Evolutionary conservation across 768 basidiomycete species (phyloP).

Genomic region (Hydnum rufescens): DNA sequence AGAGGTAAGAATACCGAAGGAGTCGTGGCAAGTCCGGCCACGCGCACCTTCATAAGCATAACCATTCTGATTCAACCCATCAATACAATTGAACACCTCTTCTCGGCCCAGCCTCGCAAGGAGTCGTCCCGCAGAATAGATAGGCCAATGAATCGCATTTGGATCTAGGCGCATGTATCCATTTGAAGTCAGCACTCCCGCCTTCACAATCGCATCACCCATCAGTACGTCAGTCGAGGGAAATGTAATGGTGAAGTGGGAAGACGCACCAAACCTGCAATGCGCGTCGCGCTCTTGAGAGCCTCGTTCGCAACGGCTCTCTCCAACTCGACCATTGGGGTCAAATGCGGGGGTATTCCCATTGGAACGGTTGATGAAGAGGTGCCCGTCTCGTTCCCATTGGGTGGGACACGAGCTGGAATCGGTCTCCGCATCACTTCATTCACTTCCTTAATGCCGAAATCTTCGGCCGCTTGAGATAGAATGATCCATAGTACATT

Average conservation of each 20-base stretch:
- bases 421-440: slow-evolving; percentile 17
- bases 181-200: slow-evolving; percentile 66
- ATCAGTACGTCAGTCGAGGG: not conserved
- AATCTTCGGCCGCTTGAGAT: slow-evolving; percentile 60
- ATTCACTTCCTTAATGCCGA: slow-evolving; percentile 59
- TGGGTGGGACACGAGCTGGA: not conserved
- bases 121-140: slow-evolving; percentile 64
- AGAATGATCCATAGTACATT: not conserved
- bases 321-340: slow-evolving; percentile 40
- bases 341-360: slow-evolving; percentile 21
- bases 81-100: slow-evolving; percentile 68
- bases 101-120: slow-evolving; percentile 67
- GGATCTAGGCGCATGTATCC: slow-evolving; percentile 77
- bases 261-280: slow-evolving; percentile 59
- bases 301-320: slow-evolving; percentile 65
- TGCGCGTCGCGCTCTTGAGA: slow-evolving; percentile 64
- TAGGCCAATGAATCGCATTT: slow-evolving; percentile 74
- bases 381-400: not conserved
- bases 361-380: slow-evolving; percentile 13
- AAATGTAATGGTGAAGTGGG: not conserved
- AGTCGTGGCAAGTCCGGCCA: not conserved
- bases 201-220: slow-evolving; percentile 22
- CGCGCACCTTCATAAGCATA: slow-evolving; percentile 10
- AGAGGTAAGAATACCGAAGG: not conserved
- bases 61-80: slow-evolving; percentile 73